Evolutionary conservation across 208 protist species (phyloP), one percentile per base, ranked within the genome.

Genomic region (Leishmania aethiopica): DNA sequence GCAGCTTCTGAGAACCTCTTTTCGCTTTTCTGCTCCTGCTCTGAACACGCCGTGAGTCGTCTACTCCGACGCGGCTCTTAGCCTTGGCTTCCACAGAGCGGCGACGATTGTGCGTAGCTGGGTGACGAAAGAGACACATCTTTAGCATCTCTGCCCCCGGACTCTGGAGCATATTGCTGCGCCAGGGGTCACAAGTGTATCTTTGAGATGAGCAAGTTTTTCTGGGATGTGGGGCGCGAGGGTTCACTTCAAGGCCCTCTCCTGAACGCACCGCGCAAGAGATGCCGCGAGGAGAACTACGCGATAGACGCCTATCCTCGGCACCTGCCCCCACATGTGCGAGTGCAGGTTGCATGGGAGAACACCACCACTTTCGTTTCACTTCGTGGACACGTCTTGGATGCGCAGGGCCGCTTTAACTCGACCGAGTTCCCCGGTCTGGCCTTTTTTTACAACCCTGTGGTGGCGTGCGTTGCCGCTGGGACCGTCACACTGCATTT

Each of bases 321-420:
- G n/a, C 77, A 47, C 62, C 22, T 69, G 22, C 72, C 77, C 1
- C 77, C 70, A 64, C 82, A 81, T 32, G 71, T 75, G 37, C 83
- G 78, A 22, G 79, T 83, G 5, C 83, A 78, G 32, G 57, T 82
- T 10, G 55, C 78, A 59, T 72, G 78, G 11, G 59, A 57, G 4
- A 60, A 4, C 22, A 55, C 57, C 57, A 66, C 75, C 1, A 70
- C 74, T 1, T 53, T 86, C 40, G 19, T 86, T 49, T 86, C 83
- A 15, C 67, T 86, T n/a, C 78, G 83, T 0, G 83, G 76, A 49
- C 78, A 80, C 72, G 88, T 86, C 7, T 47, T 83, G 74, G 88
- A 84, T 74, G 87, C 92, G 32, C 70, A 90, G 5, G 88, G 89
- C 42, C 74, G 57, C n/a, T 78, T 93, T n/a, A 88, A 93, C 59